Evolutionary conservation across 2,329 filamentous ascomycete species (phyloP).

Genomic region (Xylariales sp.): DNA sequence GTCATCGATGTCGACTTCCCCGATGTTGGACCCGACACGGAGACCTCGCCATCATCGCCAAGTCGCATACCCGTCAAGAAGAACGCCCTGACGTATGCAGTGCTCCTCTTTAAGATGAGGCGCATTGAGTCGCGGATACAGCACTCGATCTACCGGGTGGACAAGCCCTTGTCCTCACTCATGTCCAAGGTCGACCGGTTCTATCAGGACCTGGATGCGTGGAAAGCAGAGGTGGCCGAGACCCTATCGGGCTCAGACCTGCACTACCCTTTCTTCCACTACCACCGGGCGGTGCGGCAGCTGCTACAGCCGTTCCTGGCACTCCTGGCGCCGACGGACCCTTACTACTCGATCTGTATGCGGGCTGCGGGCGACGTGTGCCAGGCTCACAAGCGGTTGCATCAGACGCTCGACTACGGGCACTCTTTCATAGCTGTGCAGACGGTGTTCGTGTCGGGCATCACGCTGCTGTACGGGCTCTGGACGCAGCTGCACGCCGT

Average conservation of each 20-base stretch:
- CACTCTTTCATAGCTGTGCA: conserved; percentile 39
- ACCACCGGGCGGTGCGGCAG: conserved; percentile 43
- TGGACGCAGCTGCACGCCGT: conserved; percentile 38
- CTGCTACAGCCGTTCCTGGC: conserved; percentile 46
- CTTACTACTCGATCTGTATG: conserved; percentile 39
- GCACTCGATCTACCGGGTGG: conserved; percentile 46
- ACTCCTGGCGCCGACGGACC: conserved; percentile 38
- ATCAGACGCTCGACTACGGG: conserved; percentile 33
- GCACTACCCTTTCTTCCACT: conserved; percentile 45
- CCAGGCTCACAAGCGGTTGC: conserved; percentile 36
- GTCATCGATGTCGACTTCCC: conserved; percentile 46
- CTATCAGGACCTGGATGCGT: conserved; percentile 39
- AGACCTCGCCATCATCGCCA: conserved; percentile 19
- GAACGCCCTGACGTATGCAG: conserved; percentile 34
- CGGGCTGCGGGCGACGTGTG: conserved; percentile 34
- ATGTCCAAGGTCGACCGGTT: conserved; percentile 42
- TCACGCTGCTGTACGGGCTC: conserved; percentile 32
- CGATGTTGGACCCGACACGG: conserved; percentile 24
- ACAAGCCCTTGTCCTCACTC: conserved; percentile 37
- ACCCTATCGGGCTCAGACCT: conserved; percentile 31
- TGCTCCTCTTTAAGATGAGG: conserved; percentile 40
- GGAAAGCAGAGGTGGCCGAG: conserved; percentile 33
- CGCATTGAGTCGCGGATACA: conserved; percentile 45
- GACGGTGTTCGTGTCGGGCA: conserved; percentile 36
- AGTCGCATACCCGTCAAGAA: conserved; percentile 15